Percentiles rank a stretch among this genome's conserved stretches.
Conservation (phyloP, 1,139 yeast species). For the Sporopachydermia cereana region DNA sequence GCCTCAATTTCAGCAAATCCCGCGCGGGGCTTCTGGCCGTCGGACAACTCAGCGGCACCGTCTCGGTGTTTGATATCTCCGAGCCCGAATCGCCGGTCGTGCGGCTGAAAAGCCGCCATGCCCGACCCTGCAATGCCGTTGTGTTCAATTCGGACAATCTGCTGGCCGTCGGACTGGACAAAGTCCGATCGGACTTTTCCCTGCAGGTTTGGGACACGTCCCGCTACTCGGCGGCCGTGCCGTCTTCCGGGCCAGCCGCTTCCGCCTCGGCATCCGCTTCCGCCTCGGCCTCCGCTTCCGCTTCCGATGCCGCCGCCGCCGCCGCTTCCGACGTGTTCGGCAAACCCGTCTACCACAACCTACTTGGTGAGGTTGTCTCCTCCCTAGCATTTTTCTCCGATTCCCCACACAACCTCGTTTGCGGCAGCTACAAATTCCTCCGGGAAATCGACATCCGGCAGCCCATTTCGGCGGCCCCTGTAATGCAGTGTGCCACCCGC, state of each 20-base stretch:
- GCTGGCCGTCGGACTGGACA: slow-evolving; percentile 72
- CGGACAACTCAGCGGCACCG: slow-evolving; percentile 63
- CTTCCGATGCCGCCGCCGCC: neutral
- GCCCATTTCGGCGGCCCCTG: slow-evolving; percentile 38
- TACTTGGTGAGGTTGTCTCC: slow-evolving; percentile 65
- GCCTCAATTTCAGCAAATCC: slow-evolving; percentile 31
- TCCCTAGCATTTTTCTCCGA: slow-evolving; percentile 60
- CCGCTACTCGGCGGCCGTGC: neutral
- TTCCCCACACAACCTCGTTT: slow-evolving; percentile 43
- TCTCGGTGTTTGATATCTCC: slow-evolving; percentile 51
- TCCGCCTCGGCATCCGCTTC: slow-evolving; percentile 23
- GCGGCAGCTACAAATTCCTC: slow-evolving; percentile 69
- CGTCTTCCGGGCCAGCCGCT: neutral
- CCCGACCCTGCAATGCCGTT: slow-evolving; percentile 64
- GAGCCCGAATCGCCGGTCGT: slow-evolving; percentile 28
- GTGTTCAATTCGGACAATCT: slow-evolving; percentile 56
- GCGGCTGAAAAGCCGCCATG: slow-evolving; percentile 50
- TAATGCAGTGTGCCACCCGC: slow-evolving; percentile 65
- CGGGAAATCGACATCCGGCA: slow-evolving; percentile 69
- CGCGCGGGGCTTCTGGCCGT: slow-evolving; percentile 39
- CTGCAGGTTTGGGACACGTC: slow-evolving; percentile 67
- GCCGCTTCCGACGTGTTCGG: neutral
- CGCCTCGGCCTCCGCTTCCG: neutral
- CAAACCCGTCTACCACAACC: slow-evolving; percentile 48
- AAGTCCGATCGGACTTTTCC: slow-evolving; percentile 67